phyloP scores from a whole-genome alignment of 208 protist species.

The Acanthamoeba castellanii region DNA sequence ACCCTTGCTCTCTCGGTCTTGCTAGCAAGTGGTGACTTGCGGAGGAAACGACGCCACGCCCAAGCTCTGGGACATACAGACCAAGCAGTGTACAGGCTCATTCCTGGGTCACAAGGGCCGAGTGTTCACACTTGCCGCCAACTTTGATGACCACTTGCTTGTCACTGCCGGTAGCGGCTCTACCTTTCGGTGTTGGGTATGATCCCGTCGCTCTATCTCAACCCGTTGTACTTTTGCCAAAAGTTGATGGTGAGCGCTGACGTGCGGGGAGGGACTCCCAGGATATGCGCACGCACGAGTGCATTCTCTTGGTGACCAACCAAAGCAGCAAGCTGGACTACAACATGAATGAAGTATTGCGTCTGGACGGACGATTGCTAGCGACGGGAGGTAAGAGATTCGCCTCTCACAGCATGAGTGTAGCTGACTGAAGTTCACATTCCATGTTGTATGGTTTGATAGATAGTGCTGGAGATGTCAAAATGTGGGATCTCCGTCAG shows the following conservation, averaged over 20 bases:
- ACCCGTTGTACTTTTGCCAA: too few species aligned
- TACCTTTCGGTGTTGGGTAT: conserved; percentile 24
- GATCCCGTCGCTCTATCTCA: neutral
- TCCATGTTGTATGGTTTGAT: neutral
- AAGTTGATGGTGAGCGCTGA: too few species aligned
- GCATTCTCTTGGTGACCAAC: neutral
- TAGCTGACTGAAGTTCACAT: neutral
- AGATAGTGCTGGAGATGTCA: neutral
- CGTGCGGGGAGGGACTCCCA: neutral
- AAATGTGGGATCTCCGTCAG: neutral
- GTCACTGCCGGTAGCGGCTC: conserved; percentile 2
- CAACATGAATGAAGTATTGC: neutral
- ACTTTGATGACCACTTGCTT: neutral
- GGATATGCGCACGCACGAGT: conserved; percentile 7
- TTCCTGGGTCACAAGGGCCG: conserved; percentile 5
- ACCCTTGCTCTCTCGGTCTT: neutral
- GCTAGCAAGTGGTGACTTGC: conserved; percentile 11
- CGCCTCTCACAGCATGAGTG: too few species aligned
- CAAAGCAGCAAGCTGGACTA: neutral
- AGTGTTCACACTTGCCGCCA: neutral
- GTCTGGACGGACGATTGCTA: neutral
- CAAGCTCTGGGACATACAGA: conserved; percentile 4
- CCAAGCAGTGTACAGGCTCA: neutral
- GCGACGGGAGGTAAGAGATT: neutral
- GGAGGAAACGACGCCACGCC: neutral